These are phyloP conservation scores for Cichorium intybus DNA, from an alignment of 140 eudicot genomes.

Conservation along the genomic window DNA sequence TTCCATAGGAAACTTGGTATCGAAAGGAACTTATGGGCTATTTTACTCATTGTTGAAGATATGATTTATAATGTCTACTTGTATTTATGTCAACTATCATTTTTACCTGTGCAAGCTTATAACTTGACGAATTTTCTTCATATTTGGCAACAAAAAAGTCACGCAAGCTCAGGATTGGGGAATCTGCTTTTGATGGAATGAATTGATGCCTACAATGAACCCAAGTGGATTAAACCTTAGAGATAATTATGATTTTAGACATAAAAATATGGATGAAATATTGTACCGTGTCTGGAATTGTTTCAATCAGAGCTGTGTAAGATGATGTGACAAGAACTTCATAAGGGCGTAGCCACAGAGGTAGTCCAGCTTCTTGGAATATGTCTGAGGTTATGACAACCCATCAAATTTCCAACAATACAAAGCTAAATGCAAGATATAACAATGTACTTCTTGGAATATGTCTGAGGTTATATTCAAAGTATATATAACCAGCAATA, in stretches of 20 bases:
- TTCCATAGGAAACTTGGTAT: too few species aligned
- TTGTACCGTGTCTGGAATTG: constrained; percentile 95
- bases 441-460: constrained; percentile 52
- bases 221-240: constrained; percentile 18
- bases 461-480: constrained; percentile 72
- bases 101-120: constrained; percentile 99
- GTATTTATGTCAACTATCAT: not conserved
- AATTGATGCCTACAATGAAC: constrained; percentile 72
- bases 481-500: constrained; percentile 1
- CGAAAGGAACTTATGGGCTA: too few species aligned
- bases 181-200: constrained; percentile 97
- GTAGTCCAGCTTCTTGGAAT: constrained; percentile 99
- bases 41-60: too few species aligned
- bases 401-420: constrained; percentile 13
- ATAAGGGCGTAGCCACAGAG: constrained; percentile 97
- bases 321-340: constrained; percentile 99
- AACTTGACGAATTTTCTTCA: constrained; percentile 85
- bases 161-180: constrained; percentile 81
- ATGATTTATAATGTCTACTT: not conserved
- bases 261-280: not conserved
- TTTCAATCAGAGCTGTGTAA: constrained; percentile 98
- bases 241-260: not conserved
- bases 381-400: constrained; percentile 58
- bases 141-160: constrained; percentile 92
- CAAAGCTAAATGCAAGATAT: not conserved